Percentiles rank a stretch among this genome's conserved stretches.
These are phyloP conservation scores for Calonectria ilicicola DNA, from an alignment of 2,329 filamentous ascomycete species.

Conservation along the genomic window DNA sequence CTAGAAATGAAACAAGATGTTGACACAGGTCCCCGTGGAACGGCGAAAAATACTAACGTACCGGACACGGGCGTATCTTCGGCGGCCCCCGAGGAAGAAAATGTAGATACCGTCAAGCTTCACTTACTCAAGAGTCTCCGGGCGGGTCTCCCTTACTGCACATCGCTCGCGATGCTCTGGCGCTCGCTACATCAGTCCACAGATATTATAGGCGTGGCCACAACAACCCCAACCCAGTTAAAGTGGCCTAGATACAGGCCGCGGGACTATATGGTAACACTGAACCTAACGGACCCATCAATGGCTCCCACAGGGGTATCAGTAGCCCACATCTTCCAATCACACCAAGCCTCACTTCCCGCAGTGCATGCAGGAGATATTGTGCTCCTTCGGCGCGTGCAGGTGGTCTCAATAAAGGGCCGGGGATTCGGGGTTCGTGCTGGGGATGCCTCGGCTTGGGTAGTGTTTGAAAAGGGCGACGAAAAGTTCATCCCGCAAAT, in stretches of 20 bases:
- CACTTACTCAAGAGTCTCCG: constrained; percentile 61
- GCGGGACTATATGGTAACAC: constrained; percentile 69
- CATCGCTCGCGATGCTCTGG: constrained; percentile 65
- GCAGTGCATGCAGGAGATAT: constrained; percentile 67
- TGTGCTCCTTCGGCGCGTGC: constrained; percentile 68
- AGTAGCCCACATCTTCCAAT: constrained; percentile 69
- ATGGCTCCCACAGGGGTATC: constrained; percentile 61
- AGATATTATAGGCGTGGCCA: constrained; percentile 68
- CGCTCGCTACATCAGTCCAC: constrained; percentile 60
- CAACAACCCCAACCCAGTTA: constrained; percentile 61
- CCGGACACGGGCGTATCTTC: constrained; percentile 36
- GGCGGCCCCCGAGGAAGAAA: constrained; percentile 40
- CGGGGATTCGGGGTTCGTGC: constrained; percentile 68
- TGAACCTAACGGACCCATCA: constrained; percentile 69
- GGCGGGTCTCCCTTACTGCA: constrained; percentile 64
- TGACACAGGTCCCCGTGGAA: constrained; percentile 35
- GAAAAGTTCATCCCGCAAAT: constrained; percentile 62
- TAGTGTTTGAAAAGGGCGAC: constrained; percentile 65
- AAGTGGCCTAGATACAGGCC: constrained; percentile 68
- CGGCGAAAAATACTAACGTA: constrained; percentile 32
- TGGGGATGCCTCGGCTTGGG: constrained; percentile 70
- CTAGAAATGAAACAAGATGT: constrained; percentile 39
- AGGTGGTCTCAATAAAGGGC: constrained; percentile 64
- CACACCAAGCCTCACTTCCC: constrained; percentile 69
- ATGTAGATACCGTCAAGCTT: constrained; percentile 54